phyloP scores from a whole-genome alignment of 2,329 filamentous ascomycete genomes.

The Laburnicola sp. region DNA sequence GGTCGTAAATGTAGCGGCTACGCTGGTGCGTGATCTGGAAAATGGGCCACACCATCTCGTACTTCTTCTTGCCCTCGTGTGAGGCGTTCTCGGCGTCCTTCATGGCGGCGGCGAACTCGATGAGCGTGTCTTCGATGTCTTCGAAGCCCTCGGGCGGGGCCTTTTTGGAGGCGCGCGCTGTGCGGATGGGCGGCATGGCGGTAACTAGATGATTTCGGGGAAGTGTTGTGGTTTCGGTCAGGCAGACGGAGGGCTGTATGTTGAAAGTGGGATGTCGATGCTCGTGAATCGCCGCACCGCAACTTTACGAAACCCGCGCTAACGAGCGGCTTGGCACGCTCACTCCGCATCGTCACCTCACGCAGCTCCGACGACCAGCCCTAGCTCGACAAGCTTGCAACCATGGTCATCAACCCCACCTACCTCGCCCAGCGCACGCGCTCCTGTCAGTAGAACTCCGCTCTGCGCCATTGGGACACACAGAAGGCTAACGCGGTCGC shows the following conservation, averaged over 20 bases:
- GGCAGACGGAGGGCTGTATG: neutral
- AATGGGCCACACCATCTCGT: constrained; percentile 94
- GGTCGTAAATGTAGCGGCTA: constrained; percentile 90
- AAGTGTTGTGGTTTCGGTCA: constrained; percentile 1
- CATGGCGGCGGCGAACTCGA: constrained; percentile 89
- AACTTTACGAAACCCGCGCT: constrained; percentile 24
- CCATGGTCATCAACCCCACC: constrained; percentile 78
- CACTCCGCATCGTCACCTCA: constrained; percentile 38
- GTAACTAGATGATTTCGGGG: neutral
- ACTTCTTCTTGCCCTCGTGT: constrained; percentile 76
- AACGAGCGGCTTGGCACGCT: constrained; percentile 31
- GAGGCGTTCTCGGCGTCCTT: constrained; percentile 92
- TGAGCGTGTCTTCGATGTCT: constrained; percentile 83
- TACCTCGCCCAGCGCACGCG: constrained; percentile 70
- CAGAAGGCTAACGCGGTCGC: constrained; percentile 28
- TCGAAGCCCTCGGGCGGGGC: constrained; percentile 83
- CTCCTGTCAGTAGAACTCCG: constrained; percentile 48
- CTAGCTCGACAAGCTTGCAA: constrained; percentile 54
- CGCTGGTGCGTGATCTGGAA: constrained; percentile 97
- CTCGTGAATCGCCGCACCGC: neutral
- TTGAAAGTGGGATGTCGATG: neutral
- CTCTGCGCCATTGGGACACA: constrained; percentile 18
- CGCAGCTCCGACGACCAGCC: constrained; percentile 20
- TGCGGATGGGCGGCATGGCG: constrained; percentile 75
- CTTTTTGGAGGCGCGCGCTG: constrained; percentile 71